Evolutionary conservation across 2,329 filamentous ascomycete species (phyloP).

Genomic region (Beauveria brongniartii): DNA sequence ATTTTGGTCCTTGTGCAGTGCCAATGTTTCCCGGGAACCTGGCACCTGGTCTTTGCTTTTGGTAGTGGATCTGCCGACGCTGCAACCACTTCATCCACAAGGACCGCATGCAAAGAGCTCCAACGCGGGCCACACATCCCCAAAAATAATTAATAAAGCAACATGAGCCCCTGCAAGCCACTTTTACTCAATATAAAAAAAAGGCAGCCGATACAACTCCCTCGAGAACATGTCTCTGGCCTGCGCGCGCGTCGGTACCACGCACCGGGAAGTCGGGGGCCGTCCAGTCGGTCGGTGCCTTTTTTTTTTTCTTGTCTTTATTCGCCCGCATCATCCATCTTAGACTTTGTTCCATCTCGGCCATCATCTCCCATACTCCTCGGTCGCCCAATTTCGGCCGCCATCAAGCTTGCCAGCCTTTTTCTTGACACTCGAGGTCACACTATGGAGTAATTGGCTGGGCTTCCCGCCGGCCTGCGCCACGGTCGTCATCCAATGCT

Average conservation of each 20-base stretch:
- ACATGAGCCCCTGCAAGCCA: too few relatives aligned
- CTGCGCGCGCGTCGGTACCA: background rate
- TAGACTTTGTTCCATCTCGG: background rate
- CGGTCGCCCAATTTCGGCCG: background rate
- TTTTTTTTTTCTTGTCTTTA: background rate
- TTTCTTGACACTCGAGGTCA: background rate
- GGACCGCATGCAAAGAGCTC: too few relatives aligned
- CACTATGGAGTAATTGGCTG: background rate
- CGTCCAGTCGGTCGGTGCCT: background rate
- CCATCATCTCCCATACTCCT: background rate
- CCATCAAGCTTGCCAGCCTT: background rate
- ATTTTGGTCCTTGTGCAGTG: too few relatives aligned
- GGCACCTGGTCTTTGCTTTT: too few relatives aligned
- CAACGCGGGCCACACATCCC: too few relatives aligned
- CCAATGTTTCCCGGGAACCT: too few relatives aligned
- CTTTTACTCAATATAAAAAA: too few relatives aligned
- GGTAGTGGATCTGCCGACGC: too few relatives aligned
- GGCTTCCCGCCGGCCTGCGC: too few relatives aligned
- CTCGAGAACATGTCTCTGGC: background rate
- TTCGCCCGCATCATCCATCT: background rate
- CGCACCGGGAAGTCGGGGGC: background rate
- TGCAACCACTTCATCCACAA: too few relatives aligned
- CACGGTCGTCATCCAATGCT: background rate
- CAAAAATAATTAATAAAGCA: too few relatives aligned
- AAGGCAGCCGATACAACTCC: too few relatives aligned